These are phyloP conservation scores for Phytopythium mirpurense DNA, from an alignment of 352 stramenopile genomes.

Conservation along the genomic window DNA sequence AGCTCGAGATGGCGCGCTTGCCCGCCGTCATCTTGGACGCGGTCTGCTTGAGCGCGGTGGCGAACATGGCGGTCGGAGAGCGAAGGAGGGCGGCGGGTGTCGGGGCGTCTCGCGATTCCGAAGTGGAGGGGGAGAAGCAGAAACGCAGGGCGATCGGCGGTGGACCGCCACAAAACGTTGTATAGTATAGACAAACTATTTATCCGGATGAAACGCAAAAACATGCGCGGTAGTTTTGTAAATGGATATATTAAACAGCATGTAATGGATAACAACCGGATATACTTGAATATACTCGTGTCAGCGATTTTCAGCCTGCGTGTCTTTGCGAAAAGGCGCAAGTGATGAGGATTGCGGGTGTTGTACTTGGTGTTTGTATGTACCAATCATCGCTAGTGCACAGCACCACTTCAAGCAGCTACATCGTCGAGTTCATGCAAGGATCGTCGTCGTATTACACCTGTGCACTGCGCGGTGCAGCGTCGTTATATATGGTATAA, in stretches of 20 bases:
- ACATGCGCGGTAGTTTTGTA: slow-evolving; percentile 21
- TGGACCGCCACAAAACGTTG: slow-evolving; percentile 22
- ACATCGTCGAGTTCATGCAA: neutral
- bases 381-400: neutral
- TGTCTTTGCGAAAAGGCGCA: slow-evolving; percentile 8
- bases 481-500: neutral
- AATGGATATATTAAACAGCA: neutral
- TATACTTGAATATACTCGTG: neutral
- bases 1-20: slow-evolving; percentile 68
- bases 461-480: neutral
- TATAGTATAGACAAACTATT: slow-evolving; percentile 7
- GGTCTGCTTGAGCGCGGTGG: slow-evolving; percentile 67
- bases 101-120: slow-evolving; percentile 7
- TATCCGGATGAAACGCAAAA: slow-evolving; percentile 15
- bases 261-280: neutral
- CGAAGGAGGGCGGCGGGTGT: slow-evolving; percentile 8
- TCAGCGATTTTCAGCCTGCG: neutral
- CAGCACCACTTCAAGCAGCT: neutral
- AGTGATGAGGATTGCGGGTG: neutral
- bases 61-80: slow-evolving; percentile 26
- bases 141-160: neutral
- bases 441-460: neutral
- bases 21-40: slow-evolving; percentile 53
- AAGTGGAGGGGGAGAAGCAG: slow-evolving; percentile 1
- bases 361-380: neutral